phyloP scores from a whole-genome alignment of 176 grass and related monocot species.

The Themeda triandra region DNA sequence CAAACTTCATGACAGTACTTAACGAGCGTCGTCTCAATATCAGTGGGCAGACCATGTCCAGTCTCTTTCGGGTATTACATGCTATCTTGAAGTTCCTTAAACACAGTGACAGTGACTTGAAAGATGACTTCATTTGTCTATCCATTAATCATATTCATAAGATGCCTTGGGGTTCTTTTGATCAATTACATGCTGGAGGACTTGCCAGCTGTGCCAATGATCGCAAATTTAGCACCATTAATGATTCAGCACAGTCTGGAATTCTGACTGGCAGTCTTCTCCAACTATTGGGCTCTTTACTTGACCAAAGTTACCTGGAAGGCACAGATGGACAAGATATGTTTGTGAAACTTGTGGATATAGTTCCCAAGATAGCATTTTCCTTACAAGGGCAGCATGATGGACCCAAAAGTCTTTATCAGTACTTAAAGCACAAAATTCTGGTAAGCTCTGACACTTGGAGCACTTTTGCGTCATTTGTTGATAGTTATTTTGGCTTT shows the following conservation, averaged over 20 bases:
- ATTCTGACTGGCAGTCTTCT: conserved; percentile 61
- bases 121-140: conserved; percentile 49
- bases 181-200: conserved; percentile 31
- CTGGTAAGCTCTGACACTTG: conserved; percentile 40
- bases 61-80: conserved; percentile 65
- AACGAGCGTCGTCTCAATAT: conserved; percentile 26
- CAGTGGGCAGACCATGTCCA: conserved; percentile 35
- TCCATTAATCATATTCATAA: conserved; percentile 56
- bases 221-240: conserved; percentile 9
- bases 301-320: conserved; percentile 52
- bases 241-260: conserved; percentile 23
- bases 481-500: not conserved
- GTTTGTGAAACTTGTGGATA: conserved; percentile 47
- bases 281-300: conserved; percentile 78
- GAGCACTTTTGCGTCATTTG: not conserved
- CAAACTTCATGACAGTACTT: conserved; percentile 48
- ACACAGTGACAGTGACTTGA: conserved; percentile 39
- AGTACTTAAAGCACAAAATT: conserved; percentile 73
- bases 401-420: conserved; percentile 34
- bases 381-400: conserved; percentile 43
- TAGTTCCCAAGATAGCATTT: conserved; percentile 53
- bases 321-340: conserved; percentile 27
- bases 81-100: conserved; percentile 74
- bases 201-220: conserved; percentile 5
- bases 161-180: conserved; percentile 48